A percentile compares a stretch with the other conserved stretches of the same genome.
Evolutionary conservation across 768 basidiomycete species (phyloP).

Genomic region (Pisolithus albus): DNA sequence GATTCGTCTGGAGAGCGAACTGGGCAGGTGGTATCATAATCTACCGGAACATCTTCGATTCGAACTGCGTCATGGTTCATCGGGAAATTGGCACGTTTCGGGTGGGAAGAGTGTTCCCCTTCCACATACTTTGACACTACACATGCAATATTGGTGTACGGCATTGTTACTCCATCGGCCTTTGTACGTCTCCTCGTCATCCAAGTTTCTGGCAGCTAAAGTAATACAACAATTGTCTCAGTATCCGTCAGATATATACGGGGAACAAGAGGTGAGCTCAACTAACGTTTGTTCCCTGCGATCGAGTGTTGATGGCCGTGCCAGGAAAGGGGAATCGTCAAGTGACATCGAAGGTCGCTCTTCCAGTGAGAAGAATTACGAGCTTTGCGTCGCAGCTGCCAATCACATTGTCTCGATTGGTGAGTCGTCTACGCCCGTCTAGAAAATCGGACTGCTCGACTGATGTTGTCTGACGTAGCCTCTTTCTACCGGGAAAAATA

Average conservation of each 20-base stretch:
- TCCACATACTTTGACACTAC: slow-evolving; percentile 66
- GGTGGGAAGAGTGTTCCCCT: slow-evolving; percentile 34
- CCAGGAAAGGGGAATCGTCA: slow-evolving; percentile 27
- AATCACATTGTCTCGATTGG: slow-evolving; percentile 71
- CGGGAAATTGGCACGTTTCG: slow-evolving; percentile 20
- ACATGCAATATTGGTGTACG: slow-evolving; percentile 85
- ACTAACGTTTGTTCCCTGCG: background rate
- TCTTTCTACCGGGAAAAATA: slow-evolving; percentile 57
- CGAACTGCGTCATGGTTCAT: slow-evolving; percentile 40
- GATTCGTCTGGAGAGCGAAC: slow-evolving; percentile 46
- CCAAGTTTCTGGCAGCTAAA: slow-evolving; percentile 3
- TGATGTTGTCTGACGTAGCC: slow-evolving; percentile 29
- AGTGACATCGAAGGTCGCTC: slow-evolving; percentile 51
- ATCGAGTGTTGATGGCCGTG: background rate
- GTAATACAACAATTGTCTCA: background rate
- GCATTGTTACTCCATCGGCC: slow-evolving; percentile 70
- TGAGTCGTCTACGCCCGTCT: slow-evolving; percentile 22
- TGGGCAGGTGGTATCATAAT: slow-evolving; percentile 72
- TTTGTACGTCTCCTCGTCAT: slow-evolving; percentile 46
- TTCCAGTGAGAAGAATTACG: slow-evolving; percentile 57
- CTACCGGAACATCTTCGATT: slow-evolving; percentile 63
- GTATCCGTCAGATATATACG: slow-evolving; percentile 23
- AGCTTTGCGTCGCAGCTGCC: slow-evolving; percentile 70
- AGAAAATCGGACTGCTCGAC: background rate
- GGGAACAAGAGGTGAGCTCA: slow-evolving; percentile 33